Evolutionary conservation across 1,139 yeast species (phyloP), one percentile per base, ranked within the genome.

Genomic region (Zhuliangozyma blackwelliae): DNA sequence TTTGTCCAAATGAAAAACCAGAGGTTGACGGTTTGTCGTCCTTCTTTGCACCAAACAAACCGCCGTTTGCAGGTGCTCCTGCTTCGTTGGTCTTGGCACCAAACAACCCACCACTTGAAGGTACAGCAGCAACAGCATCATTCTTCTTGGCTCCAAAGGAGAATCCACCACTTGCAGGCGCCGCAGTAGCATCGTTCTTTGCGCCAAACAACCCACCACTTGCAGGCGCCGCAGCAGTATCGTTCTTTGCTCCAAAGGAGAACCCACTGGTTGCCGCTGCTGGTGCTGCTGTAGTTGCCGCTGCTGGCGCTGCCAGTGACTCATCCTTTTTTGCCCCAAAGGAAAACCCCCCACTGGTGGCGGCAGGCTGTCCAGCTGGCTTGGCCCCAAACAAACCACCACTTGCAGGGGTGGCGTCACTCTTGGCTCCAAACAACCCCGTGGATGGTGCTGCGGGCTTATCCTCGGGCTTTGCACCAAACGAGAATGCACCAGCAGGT

Each of bases 241-340:
- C 57, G 10, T 51, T 43, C 39, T 52, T 52, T 12, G 48, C 49
- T 3, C 64, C 66, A 37, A 61, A 59, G 8, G 57, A 40, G 28
- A 55, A 50, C 5, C 44, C 39, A 9, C 39, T 50, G 12, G 57
- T 22, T 16, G 16, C 16, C 4, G 16, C 16, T 38, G 29, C 31
- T 20, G 41, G 51, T 10, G 51, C 5, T 22, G 23, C 10, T 34
- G 22, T 46, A 55, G 47, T 42, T 21, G 32, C 30, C 12, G 41
- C 52, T 10, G 51, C 23, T 22, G 10, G 5, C 35, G 22, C 46
- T 4, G 53, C 45, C 21, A 41, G 40, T 10, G 37, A 46, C n/a
- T 48, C 51, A 16, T 50, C 51, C 29, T 51, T 49, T 36, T 40
- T 47, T 33, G 53, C 44, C 13, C 64, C 40, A 29, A 29, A 51